Conservation (phyloP, 2,329 filamentous ascomycete genomes). For the Talaromyces sp. region DNA sequence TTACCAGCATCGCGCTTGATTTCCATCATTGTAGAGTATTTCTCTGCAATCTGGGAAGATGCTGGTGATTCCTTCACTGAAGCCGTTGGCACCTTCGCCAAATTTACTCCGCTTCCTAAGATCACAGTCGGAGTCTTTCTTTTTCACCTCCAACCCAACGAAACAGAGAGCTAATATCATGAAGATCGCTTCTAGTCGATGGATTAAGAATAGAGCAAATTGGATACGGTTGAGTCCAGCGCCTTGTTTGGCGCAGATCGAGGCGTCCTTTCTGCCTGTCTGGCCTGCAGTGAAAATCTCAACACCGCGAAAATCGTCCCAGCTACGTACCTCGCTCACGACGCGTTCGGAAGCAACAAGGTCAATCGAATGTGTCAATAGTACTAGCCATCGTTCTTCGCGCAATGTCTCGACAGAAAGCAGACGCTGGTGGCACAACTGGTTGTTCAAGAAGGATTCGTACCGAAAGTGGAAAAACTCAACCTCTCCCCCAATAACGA, state of each 20-base stretch:
- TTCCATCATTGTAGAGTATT: slow-evolving; percentile 6
- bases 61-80: slow-evolving; percentile 35
- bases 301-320: not conserved
- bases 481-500: slow-evolving; percentile 50
- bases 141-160: slow-evolving; percentile 45
- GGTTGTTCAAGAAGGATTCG: slow-evolving; percentile 20
- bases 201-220: slow-evolving; percentile 20
- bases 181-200: slow-evolving; percentile 18
- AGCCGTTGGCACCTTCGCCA: slow-evolving; percentile 49
- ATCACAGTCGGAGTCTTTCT: slow-evolving; percentile 62
- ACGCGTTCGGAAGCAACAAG: not conserved
- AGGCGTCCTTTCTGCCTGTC: slow-evolving; percentile 32
- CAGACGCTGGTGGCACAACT: slow-evolving; percentile 33
- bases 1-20: slow-evolving; percentile 3
- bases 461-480: slow-evolving; percentile 15
- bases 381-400: slow-evolving; percentile 18
- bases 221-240: slow-evolving; percentile 23
- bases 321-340: slow-evolving; percentile 6
- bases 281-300: slow-evolving; percentile 11
- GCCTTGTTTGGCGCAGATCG: slow-evolving; percentile 26
- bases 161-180: slow-evolving; percentile 3
- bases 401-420: slow-evolving; percentile 33
- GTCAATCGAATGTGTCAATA: not conserved
- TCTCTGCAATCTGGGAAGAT: slow-evolving; percentile 26
- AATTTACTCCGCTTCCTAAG: slow-evolving; percentile 69